A percentile compares a stretch with the other conserved stretches of the same genome.
Evolutionary conservation across 495 filamentous ascomycete species (phyloP).

Genomic region (Venustampulla echinocandica): DNA sequence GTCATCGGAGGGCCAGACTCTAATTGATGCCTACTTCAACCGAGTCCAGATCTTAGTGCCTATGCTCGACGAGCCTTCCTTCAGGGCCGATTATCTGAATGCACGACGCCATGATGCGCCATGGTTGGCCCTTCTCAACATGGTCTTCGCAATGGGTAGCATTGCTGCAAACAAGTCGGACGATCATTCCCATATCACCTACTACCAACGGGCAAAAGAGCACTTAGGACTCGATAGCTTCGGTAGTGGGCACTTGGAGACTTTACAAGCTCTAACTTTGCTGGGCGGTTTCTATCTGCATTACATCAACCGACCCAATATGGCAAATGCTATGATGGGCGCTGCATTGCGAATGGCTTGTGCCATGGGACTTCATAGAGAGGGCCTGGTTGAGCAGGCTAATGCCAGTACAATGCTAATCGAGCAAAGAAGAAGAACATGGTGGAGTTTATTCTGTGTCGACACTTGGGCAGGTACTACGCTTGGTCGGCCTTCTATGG

Average conservation of each 20-base stretch:
- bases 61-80: constrained; percentile 66
- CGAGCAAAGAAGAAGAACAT: constrained; percentile 62
- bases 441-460: constrained; percentile 75
- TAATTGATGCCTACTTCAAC: constrained; percentile 72
- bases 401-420: constrained; percentile 43
- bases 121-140: constrained; percentile 71
- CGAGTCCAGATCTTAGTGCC: constrained; percentile 67
- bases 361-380: constrained; percentile 66
- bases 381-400: constrained; percentile 44
- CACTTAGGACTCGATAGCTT: constrained; percentile 60
- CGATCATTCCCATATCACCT: constrained; percentile 62
- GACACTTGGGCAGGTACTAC: constrained; percentile 74
- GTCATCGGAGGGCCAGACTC: constrained; percentile 51
- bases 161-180: constrained; percentile 62
- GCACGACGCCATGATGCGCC: constrained; percentile 58
- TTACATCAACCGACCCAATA: constrained; percentile 70
- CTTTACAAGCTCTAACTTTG: constrained; percentile 59
- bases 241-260: constrained; percentile 61
- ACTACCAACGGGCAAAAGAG: constrained; percentile 62
- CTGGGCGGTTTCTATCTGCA: constrained; percentile 74
- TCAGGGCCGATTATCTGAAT: constrained; percentile 62
- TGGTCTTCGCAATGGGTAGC: constrained; percentile 72
- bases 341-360: constrained; percentile 62
- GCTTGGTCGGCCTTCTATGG: constrained; percentile 68
- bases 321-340: constrained; percentile 59